Base-by-base conservation (phyloP, 2,329 filamentous ascomycete species). In the Huntiella omanensis region DNA sequence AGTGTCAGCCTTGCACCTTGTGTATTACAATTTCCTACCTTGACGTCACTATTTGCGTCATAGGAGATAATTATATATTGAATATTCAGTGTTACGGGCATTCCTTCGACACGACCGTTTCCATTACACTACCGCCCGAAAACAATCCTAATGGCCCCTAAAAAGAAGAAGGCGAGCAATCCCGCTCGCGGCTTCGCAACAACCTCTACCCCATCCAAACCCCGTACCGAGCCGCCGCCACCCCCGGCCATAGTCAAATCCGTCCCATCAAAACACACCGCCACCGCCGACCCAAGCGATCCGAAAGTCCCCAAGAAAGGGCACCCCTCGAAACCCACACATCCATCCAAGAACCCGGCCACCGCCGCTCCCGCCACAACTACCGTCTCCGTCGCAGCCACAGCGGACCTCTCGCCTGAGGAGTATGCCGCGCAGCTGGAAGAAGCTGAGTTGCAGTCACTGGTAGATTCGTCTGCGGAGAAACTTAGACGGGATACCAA, bases 171-270 rank as follows among this genome's bases (percentile, higher is more conserved):
- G 72, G 74, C 75, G 19, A 75, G 80, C 32, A 96, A 95, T 62
- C 84, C 87, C 50, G 85, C 86, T 35, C 73, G 91, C 60, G 91
- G 87, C 13, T 93, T 95, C 64, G 85, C 88, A 53, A 98, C 91
- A 4, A 92, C 84, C 10, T 96, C 88, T 1, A 73, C 93, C 50
- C 84, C 86, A 38, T 92, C 85, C 17, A 93, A 87, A 55, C 70
- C 77, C 6, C 72, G 83, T 58, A 68, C 73, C 40, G 85, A 88
- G 37, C 47, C 17, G 19, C 17, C n/a, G 33, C 37, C 19, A n/a
- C 17, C 19, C 19, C 28, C 13, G 33, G 34, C 34, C 5, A 33
- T 46, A n/a, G 35, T 40, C 16, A 28, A 28, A 28, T 28, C 22
- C 22, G 22, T 28, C 22, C 22, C 22, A 10, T 28, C 22, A 28